phyloP scores from a whole-genome alignment of 2,329 filamentous ascomycete genomes.

The Teratosphaeria zuluensis region DNA sequence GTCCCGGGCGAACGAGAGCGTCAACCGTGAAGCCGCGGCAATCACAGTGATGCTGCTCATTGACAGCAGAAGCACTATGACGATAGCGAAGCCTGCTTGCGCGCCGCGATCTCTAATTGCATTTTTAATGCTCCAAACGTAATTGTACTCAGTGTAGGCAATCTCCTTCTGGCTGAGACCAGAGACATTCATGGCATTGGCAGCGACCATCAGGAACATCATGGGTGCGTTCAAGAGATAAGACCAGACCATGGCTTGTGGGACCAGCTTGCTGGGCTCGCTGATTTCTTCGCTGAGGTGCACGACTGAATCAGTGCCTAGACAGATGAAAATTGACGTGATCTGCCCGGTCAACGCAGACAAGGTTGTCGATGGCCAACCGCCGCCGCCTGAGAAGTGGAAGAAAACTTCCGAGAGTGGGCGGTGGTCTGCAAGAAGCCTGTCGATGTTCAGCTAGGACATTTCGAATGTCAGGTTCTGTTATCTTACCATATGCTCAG shows the following conservation, averaged over 20 bases:
- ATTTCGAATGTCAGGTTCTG: neutral
- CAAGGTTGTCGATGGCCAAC: constrained; percentile 29
- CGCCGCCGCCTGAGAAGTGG: constrained; percentile 30
- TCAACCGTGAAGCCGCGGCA: constrained; percentile 30
- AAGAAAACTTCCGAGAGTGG: constrained; percentile 17
- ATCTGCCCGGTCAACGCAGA: constrained; percentile 33
- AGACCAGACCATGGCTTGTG: constrained; percentile 32
- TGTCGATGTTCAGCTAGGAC: neutral
- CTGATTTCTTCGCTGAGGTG: constrained; percentile 37
- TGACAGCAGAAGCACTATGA: constrained; percentile 16
- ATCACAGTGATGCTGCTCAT: constrained; percentile 32
- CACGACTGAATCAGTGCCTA: constrained; percentile 28
- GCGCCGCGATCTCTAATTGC: constrained; percentile 6
- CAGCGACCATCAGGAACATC: constrained; percentile 20
- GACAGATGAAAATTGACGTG: constrained; percentile 21
- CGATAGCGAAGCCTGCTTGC: constrained; percentile 22
- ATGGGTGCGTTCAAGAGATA: constrained; percentile 27
- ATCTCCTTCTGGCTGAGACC: neutral
- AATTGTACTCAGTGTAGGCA: neutral
- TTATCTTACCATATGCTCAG: constrained; percentile 15
- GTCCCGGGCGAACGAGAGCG: constrained; percentile 33
- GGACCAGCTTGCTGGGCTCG: constrained; percentile 32
- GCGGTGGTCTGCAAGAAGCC: neutral
- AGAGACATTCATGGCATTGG: neutral
- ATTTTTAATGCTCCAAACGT: neutral